A percentile compares a stretch with the other conserved stretches of the same genome.
Evolutionary conservation across 208 protist genomes (phyloP).

Genomic region (Trypanosoma avium): DNA sequence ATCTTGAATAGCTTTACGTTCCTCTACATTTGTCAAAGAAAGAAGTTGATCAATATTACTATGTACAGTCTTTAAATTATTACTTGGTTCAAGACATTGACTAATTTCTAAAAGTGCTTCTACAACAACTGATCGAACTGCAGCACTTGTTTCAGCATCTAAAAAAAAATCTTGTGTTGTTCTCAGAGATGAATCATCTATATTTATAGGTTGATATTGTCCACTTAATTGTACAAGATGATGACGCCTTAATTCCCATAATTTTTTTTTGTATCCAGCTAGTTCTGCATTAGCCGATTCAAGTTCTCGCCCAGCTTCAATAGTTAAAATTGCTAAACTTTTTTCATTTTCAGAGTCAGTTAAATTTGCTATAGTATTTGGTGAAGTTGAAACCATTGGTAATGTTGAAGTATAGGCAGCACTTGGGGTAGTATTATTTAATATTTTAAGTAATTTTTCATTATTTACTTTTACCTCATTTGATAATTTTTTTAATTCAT

Average conservation of each 20-base stretch:
- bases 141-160: slow-evolving; percentile 63
- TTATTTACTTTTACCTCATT: slow-evolving; percentile 28
- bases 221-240: slow-evolving; percentile 69
- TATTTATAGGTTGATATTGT: slow-evolving; percentile 33
- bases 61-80: slow-evolving; percentile 13
- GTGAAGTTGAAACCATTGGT: slow-evolving; percentile 19
- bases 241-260: slow-evolving; percentile 45
- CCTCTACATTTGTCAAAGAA: slow-evolving; percentile 30
- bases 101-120: slow-evolving; percentile 53
- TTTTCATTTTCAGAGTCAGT: background rate
- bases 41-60: slow-evolving; percentile 30
- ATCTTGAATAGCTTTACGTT: slow-evolving; percentile 58
- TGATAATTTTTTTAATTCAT: slow-evolving; percentile 32
- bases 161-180: slow-evolving; percentile 45
- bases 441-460: slow-evolving; percentile 5
- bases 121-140: slow-evolving; percentile 53
- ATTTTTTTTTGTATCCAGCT: slow-evolving; percentile 31
- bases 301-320: slow-evolving; percentile 43
- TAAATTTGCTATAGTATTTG: slow-evolving; percentile 24
- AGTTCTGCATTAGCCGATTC: slow-evolving; percentile 48
- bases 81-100: slow-evolving; percentile 32
- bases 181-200: slow-evolving; percentile 33
- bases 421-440: slow-evolving; percentile 6
- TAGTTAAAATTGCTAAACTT: slow-evolving; percentile 5
- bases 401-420: slow-evolving; percentile 1